phyloP scores from a whole-genome alignment of 257 asterid species.

The Petunia axillaris region DNA sequence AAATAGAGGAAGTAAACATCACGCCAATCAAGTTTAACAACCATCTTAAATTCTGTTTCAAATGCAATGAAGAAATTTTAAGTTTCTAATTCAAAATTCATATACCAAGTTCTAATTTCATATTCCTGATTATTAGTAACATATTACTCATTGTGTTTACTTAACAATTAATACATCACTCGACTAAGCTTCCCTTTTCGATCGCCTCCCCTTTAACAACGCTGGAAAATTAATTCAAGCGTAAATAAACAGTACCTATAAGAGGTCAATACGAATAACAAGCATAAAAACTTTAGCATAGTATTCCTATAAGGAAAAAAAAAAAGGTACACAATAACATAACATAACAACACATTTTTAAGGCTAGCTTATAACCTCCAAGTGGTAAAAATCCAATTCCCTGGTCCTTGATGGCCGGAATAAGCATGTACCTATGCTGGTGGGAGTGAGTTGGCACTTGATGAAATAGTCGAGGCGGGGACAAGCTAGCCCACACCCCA shows the following conservation, averaged over 20 bases:
- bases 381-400: too few relatives aligned
- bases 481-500: too few relatives aligned
- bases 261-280: neutral
- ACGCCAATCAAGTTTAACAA: neutral
- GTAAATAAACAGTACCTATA: neutral
- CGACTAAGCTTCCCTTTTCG: neutral
- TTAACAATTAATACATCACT: neutral
- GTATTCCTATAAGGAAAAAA: neutral
- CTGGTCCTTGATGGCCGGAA: too few relatives aligned
- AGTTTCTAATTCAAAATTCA: neutral
- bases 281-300: neutral
- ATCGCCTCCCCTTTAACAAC: neutral
- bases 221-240: neutral
- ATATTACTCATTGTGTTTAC: neutral
- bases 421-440: too few relatives aligned
- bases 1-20: neutral
- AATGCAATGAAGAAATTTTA: neutral
- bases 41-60: neutral
- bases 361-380: too few relatives aligned
- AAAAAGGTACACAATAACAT: too few relatives aligned
- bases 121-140: neutral
- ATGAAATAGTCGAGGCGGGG: too few relatives aligned
- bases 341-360: too few relatives aligned
- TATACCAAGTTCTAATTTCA: neutral
- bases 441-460: too few relatives aligned